These are phyloP conservation scores for Annulohypoxylon maeteangense DNA, from an alignment of 495 filamentous ascomycete genomes.

Conservation along the genomic window DNA sequence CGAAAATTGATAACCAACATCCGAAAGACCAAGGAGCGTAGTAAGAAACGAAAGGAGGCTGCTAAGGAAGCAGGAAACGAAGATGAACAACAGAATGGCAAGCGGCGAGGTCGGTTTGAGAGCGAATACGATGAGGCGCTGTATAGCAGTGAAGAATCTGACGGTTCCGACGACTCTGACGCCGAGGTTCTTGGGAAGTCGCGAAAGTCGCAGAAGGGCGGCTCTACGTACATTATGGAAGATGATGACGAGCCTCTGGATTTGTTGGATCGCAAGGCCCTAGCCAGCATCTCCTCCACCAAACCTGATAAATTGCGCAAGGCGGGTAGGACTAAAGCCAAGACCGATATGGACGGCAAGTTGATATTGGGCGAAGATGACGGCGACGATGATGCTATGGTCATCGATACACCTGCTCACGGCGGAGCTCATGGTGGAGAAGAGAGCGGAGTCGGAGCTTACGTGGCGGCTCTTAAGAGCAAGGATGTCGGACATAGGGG, in stretches of 20 bases:
- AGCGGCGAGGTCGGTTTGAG: slow-evolving; percentile 72
- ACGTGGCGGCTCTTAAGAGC: slow-evolving; percentile 88
- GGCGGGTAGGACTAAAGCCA: slow-evolving; percentile 69
- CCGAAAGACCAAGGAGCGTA: slow-evolving; percentile 87
- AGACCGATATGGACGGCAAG: slow-evolving; percentile 86
- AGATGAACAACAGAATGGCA: slow-evolving; percentile 57
- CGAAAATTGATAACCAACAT: slow-evolving; percentile 92
- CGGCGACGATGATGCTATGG: slow-evolving; percentile 65
- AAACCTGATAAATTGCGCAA: slow-evolving; percentile 74
- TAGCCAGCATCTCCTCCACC: slow-evolving; percentile 92
- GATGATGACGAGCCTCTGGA: slow-evolving; percentile 93
- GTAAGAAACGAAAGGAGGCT: slow-evolving; percentile 84
- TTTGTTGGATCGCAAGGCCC: slow-evolving; percentile 84
- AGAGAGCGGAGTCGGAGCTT: slow-evolving; percentile 83
- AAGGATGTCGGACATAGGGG: slow-evolving; percentile 84
- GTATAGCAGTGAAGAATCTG: slow-evolving; percentile 80
- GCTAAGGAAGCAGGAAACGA: slow-evolving; percentile 61
- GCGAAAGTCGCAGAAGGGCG: slow-evolving; percentile 64
- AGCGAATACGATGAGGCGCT: slow-evolving; percentile 95
- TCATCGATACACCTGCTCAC: slow-evolving; percentile 63
- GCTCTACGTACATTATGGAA: slow-evolving; percentile 87
- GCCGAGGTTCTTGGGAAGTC: slow-evolving; percentile 65
- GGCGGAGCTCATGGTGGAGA: slow-evolving; percentile 56
- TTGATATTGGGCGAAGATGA: slow-evolving; percentile 75
- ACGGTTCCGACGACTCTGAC: slow-evolving; percentile 70